Base-by-base conservation (phyloP, 169 alveolate species). In the Plasmodium fragile region DNA sequence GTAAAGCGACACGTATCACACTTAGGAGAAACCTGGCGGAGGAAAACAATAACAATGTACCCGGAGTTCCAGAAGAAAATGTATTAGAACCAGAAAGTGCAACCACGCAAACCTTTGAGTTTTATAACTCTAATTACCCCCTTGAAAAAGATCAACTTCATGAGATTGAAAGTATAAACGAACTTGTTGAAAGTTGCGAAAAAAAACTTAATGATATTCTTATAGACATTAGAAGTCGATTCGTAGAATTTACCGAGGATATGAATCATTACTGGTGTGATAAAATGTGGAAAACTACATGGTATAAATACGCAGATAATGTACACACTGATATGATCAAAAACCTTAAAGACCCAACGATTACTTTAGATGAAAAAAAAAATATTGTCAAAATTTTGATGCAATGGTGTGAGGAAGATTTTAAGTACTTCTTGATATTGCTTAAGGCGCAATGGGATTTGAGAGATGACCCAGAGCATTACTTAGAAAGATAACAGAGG, bases 391-490 rank as follows among this genome's bases (percentile, higher is more conserved):
- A 34, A 73, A 28, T 1, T 16, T 32, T n/a, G 53, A 34, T 73
- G 45, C 32, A 32, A n/a, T 34, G 45, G 53, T 39, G 22, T 34
- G 11, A 16, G 34, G 13, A 25, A 0, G 53, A 73, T 34, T 73
- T 73, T 32, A 73, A 32, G 45, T 0, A 1, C 22, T 73, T 34
- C 53, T 73, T 73, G 43, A 32, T 32, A 73, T 6, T 34, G 25
- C 2, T 73, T 73, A 73, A 32, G 53, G 8, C 30, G 16, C 59
- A 32, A 73, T 73, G 82, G 82, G 59, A 73, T 73, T 73, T 73
- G 53, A 2, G 53, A 8, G 82, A 73, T 73, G 82, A 73, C 22
- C 82, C 82, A 73, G 82, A 73, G 53, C 82, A 73, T 32, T 73
- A 73, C 43, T 73, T 73, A 32, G 82, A 73, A 39, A 73, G 82